Evolutionary conservation across 257 asterid species (phyloP), one percentile per base, ranked within the genome.

Genomic region (Marsdenia floribunda): DNA sequence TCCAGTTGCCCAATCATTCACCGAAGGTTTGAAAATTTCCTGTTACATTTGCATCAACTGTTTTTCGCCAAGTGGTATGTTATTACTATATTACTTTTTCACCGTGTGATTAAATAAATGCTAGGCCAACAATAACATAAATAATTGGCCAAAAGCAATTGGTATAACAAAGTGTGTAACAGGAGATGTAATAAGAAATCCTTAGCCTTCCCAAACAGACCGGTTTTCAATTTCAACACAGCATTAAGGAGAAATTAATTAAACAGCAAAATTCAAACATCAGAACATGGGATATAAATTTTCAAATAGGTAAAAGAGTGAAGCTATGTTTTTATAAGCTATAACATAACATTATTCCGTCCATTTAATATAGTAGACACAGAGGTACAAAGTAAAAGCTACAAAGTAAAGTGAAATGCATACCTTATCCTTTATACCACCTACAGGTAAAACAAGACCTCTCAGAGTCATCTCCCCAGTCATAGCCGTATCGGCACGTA

Each of bases 391-490:
- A 21, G 44, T 33, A 19, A 47, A 6, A 29, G 52, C 18, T 14
- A 35, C 3, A 35, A 12, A 53, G 58, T 70, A 60, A 78, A 65
- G 52, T 57, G 66, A 82, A 78, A 76, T 75, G 74, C 77, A 72
- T 72, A 93, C 99, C 98, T 95, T 95, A 85, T 95, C 99, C 90
- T 95, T 95, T 87, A 95, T 86, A 75, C 99, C 99, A 76, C 99
- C 99, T 29, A 95, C 99, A 75, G 98, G 97, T 85, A 95, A 91
- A 81, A 95, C 97, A 79, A 90, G 82, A 73, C 99, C 99, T 73
- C 98, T 82, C 81, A 95, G 81, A 75, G 99, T 95, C 93, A 95
- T 82, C 88, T 95, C 98, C 65, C 99, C 99, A 2, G 99, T 95
- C 98, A 95, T 95, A 68, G 99, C 98, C 12, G 99, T 95, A 84